These are phyloP conservation scores for Pholiota adiposa DNA, from an alignment of 1,284 basidiomycete genomes.

Conservation along the genomic window DNA sequence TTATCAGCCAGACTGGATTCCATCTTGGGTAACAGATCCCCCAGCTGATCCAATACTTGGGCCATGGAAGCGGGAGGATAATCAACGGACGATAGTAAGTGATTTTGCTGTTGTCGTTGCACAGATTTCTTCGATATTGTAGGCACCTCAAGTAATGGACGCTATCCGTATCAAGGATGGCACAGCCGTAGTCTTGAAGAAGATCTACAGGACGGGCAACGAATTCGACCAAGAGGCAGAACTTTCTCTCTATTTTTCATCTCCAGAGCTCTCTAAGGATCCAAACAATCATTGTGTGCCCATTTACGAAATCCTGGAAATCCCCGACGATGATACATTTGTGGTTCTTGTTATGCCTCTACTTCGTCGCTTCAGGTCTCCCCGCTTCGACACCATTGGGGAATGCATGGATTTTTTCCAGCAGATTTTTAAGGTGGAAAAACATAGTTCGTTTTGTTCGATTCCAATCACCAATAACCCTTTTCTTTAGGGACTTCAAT, in stretches of 20 bases:
- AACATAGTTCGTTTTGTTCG: not conserved
- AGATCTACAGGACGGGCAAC: too few species aligned
- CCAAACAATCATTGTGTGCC: constrained; percentile 40
- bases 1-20: constrained; percentile 10
- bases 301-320: constrained; percentile 32
- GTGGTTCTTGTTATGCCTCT: constrained; percentile 36
- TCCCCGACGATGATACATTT: constrained; percentile 23
- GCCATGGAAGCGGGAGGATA: too few species aligned
- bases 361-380: constrained; percentile 21
- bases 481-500: constrained; percentile 28
- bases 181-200: too few species aligned
- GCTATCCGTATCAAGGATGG: too few species aligned
- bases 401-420: constrained; percentile 34
- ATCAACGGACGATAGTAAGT: too few species aligned
- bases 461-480: not conserved
- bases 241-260: not conserved
- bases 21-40: constrained; percentile 15
- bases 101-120: too few species aligned
- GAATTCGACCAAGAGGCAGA: too few species aligned
- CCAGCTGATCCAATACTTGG: not conserved
- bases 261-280: constrained; percentile 19
- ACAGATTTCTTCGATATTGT: too few species aligned
- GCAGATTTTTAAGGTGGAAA: constrained; percentile 42
- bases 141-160: too few species aligned
- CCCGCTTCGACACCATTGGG: constrained; percentile 34